These are phyloP conservation scores for Calcarisporium arbuscula DNA, from an alignment of 2,329 filamentous ascomycete genomes.

Conservation along the genomic window DNA sequence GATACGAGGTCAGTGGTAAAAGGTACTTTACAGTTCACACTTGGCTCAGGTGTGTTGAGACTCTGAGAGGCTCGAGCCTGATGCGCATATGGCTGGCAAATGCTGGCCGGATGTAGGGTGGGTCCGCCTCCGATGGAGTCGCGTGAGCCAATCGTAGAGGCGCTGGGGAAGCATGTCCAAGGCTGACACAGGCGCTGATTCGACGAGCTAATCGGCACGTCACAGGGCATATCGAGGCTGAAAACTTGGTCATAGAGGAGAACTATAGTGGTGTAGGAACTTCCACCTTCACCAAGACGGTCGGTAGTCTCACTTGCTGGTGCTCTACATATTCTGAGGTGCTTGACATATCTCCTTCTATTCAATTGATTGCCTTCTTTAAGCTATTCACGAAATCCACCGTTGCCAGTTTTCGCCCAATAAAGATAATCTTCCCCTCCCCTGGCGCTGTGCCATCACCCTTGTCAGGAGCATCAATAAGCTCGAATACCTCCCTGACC, in stretches of 20 bases:
- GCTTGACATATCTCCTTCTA: background rate
- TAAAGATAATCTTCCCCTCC: constrained; percentile 56
- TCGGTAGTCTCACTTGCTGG: background rate
- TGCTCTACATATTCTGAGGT: background rate
- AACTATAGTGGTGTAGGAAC: too few species aligned
- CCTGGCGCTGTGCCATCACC: constrained; percentile 18
- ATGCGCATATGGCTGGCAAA: constrained; percentile 14
- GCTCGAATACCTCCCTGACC: constrained; percentile 89
- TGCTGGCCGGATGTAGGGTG: constrained; percentile 32
- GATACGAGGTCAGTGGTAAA: too few species aligned
- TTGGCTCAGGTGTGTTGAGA: too few species aligned
- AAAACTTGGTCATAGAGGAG: too few species aligned
- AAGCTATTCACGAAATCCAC: constrained; percentile 46
- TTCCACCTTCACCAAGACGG: background rate
- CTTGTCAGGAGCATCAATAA: constrained; percentile 55
- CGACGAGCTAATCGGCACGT: constrained; percentile 3
- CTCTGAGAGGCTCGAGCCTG: constrained; percentile 12
- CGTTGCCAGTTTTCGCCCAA: constrained; percentile 49
- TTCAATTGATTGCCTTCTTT: constrained; percentile 18
- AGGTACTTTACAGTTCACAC: too few species aligned
- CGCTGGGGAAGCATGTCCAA: constrained; percentile 9
- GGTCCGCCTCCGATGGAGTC: constrained; percentile 28
- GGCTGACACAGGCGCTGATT: constrained; percentile 13
- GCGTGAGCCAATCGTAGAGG: constrained; percentile 21
- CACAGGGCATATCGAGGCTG: too few species aligned